phyloP scores from a whole-genome alignment of 257 asterid genomes.

The Solanum pimpinellifolium region DNA sequence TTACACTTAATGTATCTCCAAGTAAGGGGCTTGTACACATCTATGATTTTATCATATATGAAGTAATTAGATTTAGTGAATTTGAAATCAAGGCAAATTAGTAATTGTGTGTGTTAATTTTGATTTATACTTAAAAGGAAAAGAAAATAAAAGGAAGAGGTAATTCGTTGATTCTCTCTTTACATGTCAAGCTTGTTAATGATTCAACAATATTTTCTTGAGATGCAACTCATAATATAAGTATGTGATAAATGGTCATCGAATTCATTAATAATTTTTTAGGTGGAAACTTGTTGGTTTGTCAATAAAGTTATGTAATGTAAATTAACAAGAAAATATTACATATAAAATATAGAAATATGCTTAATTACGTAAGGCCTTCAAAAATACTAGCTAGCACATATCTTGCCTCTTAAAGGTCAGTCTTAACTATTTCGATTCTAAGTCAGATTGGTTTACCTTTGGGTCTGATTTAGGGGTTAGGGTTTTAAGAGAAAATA shows the following conservation, averaged over 20 bases:
- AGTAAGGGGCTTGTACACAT: not conserved
- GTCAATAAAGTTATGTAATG: too few species aligned
- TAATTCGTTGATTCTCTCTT: not conserved
- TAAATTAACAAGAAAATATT: not conserved
- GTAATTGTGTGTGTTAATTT: not conserved
- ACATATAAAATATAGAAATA: not conserved
- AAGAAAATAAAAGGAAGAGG: not conserved
- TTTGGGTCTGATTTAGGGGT: not conserved
- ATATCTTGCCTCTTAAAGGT: too few species aligned
- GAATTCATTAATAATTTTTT: too few species aligned
- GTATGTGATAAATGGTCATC: not conserved
- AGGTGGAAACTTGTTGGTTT: not conserved
- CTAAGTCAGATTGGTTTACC: not conserved
- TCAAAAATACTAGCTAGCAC: too few species aligned
- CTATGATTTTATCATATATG: not conserved
- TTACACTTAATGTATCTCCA: not conserved
- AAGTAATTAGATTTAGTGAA: not conserved
- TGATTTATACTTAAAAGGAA: not conserved
- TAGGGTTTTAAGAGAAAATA: not conserved
- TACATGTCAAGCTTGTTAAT: not conserved
- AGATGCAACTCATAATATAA: not conserved
- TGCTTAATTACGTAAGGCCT: not conserved
- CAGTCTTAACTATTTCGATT: not conserved
- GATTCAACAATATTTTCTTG: not conserved
- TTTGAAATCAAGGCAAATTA: not conserved